A percentile compares a stretch with the other conserved stretches of the same genome.
These are phyloP conservation scores for Fusarium buharicum DNA, from an alignment of 2,329 filamentous ascomycete species.

Conservation along the genomic window DNA sequence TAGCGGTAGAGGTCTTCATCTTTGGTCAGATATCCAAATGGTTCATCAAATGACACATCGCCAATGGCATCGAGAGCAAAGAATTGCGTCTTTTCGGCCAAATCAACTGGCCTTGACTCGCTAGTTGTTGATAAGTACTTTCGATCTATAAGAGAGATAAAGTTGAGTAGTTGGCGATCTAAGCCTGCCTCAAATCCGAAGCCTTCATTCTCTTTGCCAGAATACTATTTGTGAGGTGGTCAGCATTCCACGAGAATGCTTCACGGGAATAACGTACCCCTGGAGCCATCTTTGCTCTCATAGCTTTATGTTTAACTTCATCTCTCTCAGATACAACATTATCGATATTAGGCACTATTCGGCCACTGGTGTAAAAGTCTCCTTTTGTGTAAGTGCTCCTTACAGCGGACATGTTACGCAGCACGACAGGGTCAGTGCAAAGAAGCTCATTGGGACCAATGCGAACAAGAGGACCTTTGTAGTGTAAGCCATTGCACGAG, in stretches of 20 bases:
- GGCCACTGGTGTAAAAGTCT: conserved; percentile 60
- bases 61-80: conserved; percentile 66
- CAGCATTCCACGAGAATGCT: not conserved
- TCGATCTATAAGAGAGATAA: conserved; percentile 58
- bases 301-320: conserved; percentile 57
- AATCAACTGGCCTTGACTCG: conserved; percentile 55
- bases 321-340: conserved; percentile 64
- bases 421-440: conserved; percentile 53
- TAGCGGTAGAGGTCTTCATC: conserved; percentile 61
- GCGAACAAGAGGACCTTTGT: conserved; percentile 51
- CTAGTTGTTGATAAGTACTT: conserved; percentile 58
- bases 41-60: conserved; percentile 61
- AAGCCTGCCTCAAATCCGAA: conserved; percentile 55
- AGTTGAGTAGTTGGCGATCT: conserved; percentile 52
- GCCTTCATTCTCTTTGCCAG: conserved; percentile 60
- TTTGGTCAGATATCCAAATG: conserved; percentile 62
- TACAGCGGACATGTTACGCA: conserved; percentile 52
- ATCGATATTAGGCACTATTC: conserved; percentile 64
- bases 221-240: conserved; percentile 53
- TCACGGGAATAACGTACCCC: conserved; percentile 49
- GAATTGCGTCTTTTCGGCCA: conserved; percentile 62
- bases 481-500: not conserved
- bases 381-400: conserved; percentile 52
- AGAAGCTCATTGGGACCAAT: conserved; percentile 57
- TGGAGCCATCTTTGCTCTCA: conserved; percentile 57